Evolutionary conservation across 2,329 filamentous ascomycete genomes (phyloP), one percentile per base, ranked within the genome.

Genomic region (Cadophora gregata): DNA sequence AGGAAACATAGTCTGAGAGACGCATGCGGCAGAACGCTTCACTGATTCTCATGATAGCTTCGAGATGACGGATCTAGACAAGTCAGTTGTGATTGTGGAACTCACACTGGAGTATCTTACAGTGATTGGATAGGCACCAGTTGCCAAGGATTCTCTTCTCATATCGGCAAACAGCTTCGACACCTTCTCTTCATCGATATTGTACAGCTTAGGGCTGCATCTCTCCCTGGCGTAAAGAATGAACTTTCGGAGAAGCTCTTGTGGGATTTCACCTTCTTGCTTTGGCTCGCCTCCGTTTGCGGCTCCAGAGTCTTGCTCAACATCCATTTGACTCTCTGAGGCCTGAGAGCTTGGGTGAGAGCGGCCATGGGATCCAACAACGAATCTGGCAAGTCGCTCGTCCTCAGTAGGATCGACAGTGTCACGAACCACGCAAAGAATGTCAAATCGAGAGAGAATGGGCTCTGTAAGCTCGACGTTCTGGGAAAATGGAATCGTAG

Each of bases 1-100:
- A 82, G 6, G 91, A 90, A 80, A 95, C 97, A 82, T 97, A 98
- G 72, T 99, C 96, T 0, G 92, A 96, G n/a, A 99, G 84, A 16
- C 96, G 91, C 96, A 99, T 99, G 76, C 97, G 95, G 80, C 92
- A 96, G 81, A 99, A 99, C 0, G 94, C 83, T 79, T 99, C 96
- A 65, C 90, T 90, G 76, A 97, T 97, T 76, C 96, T 93, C 82
- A 99, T 96, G 76, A 98, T 97, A 69, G 95, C 95, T 85, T 99
- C 96, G 38, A 99, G 84, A 82, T 99, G 96, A 83, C 96, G 94
- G 71, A 97, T 93, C 93, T 97, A 71, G 12, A 29, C 25, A 63
- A 60, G 48, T 69, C 72, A 74, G 67, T 9, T 51, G 27, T 55
- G 47, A 55, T 9, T 47, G 4, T 62, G 3, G 0, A 42, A 59